These are phyloP conservation scores for Metschnikowia picachoensis DNA, from an alignment of 805 yeast species.

Conservation along the genomic window DNA sequence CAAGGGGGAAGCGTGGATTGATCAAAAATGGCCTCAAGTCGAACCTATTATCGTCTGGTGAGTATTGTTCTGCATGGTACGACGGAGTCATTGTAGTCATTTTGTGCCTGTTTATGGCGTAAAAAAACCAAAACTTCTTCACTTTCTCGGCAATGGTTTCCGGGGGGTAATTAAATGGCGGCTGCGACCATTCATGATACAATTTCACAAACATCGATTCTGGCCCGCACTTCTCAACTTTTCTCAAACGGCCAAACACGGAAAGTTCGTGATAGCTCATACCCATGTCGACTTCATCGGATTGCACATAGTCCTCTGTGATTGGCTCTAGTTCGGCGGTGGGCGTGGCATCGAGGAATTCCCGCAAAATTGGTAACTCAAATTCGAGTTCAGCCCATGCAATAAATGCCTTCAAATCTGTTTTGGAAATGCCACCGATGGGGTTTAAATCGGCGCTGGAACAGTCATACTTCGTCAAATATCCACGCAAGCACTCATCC, in stretches of 20 bases:
- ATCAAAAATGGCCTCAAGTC: constrained; percentile 95
- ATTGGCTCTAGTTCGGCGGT: constrained; percentile 98
- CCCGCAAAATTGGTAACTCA: constrained; percentile 70
- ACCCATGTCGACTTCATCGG: constrained; percentile 98
- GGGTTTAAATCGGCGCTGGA: constrained; percentile 97
- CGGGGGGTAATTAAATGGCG: constrained; percentile 60
- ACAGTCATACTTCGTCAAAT: constrained; percentile 94
- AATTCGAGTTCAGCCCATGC: constrained; percentile 69
- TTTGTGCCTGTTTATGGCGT: constrained; percentile 94
- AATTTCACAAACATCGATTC: constrained; percentile 89
- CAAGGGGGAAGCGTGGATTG: constrained; percentile 85
- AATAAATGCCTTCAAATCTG: constrained; percentile 84
- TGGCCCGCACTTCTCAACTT: constrained; percentile 94
- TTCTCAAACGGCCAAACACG: constrained; percentile 84
- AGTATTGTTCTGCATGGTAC: constrained; percentile 96
- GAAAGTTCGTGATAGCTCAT: constrained; percentile 94
- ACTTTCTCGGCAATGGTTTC: constrained; percentile 88
- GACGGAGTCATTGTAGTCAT: constrained; percentile 97
- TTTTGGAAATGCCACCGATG: constrained; percentile 97
- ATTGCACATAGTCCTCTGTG: constrained; percentile 86
- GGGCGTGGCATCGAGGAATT: constrained; percentile 87
- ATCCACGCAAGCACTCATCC: constrained; percentile 94
- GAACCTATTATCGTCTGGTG: constrained; percentile 96
- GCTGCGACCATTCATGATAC: constrained; percentile 88
- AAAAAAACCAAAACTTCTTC: constrained; percentile 85